Percentiles rank a stretch among this genome's conserved stretches.
Evolutionary conservation across 805 yeast genomes (phyloP).

Genomic region (Metschnikowia noctiluminum): DNA sequence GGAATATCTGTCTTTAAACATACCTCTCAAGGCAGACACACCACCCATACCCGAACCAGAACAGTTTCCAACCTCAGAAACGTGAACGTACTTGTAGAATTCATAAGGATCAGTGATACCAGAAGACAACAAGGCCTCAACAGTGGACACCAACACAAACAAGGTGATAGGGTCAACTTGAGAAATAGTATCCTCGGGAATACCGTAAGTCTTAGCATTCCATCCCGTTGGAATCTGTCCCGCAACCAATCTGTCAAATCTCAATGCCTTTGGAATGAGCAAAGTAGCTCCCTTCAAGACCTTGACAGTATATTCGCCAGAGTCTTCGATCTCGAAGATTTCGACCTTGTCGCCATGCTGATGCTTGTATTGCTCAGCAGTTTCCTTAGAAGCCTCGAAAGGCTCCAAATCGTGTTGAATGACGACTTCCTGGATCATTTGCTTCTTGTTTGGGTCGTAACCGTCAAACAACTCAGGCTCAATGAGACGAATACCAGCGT

Average conservation of each 20-base stretch:
- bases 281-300: constrained; percentile 91
- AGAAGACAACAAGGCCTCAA: constrained; percentile 87
- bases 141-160: constrained; percentile 88
- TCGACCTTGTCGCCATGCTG: constrained; percentile 95
- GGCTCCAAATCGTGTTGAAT: constrained; percentile 96
- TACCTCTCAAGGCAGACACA: constrained; percentile 92
- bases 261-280: constrained; percentile 83
- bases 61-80: constrained; percentile 98
- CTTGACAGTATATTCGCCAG: constrained; percentile 89
- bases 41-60: constrained; percentile 99
- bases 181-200: constrained; percentile 82
- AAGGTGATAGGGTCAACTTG: constrained; percentile 97
- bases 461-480: constrained; percentile 95
- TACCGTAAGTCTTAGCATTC: constrained; percentile 94
- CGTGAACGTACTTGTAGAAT: constrained; percentile 96
- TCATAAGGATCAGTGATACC: constrained; percentile 99
- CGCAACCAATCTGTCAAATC: constrained; percentile 72
- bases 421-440: constrained; percentile 90
- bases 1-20: constrained; percentile 92
- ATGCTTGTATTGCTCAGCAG: constrained; percentile 89
- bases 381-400: constrained; percentile 90
- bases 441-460: constrained; percentile 92
- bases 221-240: constrained; percentile 99
- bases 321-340: constrained; percentile 79
- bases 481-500: constrained; percentile 93